Base-by-base conservation (phyloP, 768 basidiomycete genomes). In the Termitomyces sp. region DNA sequence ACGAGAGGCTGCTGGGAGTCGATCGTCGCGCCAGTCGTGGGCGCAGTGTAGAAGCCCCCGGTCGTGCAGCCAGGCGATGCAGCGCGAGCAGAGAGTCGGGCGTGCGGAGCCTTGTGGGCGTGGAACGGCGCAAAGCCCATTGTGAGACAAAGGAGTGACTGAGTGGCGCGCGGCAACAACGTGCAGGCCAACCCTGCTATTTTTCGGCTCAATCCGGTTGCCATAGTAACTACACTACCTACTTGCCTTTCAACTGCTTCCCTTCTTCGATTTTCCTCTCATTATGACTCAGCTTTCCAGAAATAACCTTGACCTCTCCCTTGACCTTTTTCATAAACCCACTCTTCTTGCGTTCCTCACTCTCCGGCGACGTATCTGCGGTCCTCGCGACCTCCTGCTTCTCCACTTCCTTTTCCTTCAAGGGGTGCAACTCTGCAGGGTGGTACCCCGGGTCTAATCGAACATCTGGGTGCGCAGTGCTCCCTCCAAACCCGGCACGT, bases 11-110 rank as follows among this genome's bases (percentile, higher is more conserved):
- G 58, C 10, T 76, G 69, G 1, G 78, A 74, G 60, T 82, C 72
- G 49, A 90, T 59, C 12, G 71, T 68, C 42, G 75, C 68, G 9
- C 78, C 79, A 20, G 74, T 72, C 3, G 76, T 69, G 0, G 89
- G 89, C 7, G 74, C 67, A 37, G 68, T 76, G 74, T 88, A 88
- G 66, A 91, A 83, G 0, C 80, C 81, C 41, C 87, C 87, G 2
- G 75, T 79, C 1, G 65, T 44, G 67, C 87, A 89, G 69, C 81
- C 82, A 8, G 41, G 3, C 10, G n/a, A 20, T 3, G 42, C 14
- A 0, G 37, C 37, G 26, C 37, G 51, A 0, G 37, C 5, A 12
- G 12, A 26, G 18, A 39, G 27, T 12, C 12, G 3, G 26, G 32
- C 22, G 32, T 22, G 53, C n/a, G n/a, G n/a, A 9, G 46, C 32